Percentiles rank a stretch among this genome's conserved stretches.
These are phyloP conservation scores for Sclerotinia subarctica DNA, from an alignment of 2,329 filamentous ascomycete genomes.

Conservation along the genomic window DNA sequence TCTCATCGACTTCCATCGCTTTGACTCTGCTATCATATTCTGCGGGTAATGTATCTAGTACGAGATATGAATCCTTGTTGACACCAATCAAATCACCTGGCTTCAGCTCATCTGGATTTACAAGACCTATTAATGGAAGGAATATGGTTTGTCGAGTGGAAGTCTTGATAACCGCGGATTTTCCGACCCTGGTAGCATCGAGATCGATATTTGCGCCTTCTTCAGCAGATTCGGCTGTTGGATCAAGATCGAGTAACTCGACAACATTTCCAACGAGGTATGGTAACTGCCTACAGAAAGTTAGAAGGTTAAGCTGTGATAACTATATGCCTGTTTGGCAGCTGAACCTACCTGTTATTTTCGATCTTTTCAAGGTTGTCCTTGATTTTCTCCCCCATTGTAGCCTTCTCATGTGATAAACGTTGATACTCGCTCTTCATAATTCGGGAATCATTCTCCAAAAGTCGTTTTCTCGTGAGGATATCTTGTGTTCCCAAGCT, in stretches of 20 bases:
- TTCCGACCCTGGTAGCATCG: constrained; percentile 93
- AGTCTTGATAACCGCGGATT: constrained; percentile 99
- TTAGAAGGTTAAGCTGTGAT: constrained; percentile 19
- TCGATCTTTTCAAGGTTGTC: constrained; percentile 99
- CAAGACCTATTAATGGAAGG: constrained; percentile 91
- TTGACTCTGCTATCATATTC: constrained; percentile 99
- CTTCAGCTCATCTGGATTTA: constrained; percentile 92
- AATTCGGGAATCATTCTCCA: constrained; percentile 97
- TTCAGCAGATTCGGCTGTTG: constrained; percentile 90
- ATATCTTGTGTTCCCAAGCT: constrained; percentile 93
- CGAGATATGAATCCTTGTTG: constrained; percentile 98
- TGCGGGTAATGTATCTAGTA: constrained; percentile 91
- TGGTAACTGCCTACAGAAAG: constrained; percentile 73
- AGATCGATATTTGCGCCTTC: constrained; percentile 98
- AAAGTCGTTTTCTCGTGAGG: constrained; percentile 79
- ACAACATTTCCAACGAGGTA: constrained; percentile 99
- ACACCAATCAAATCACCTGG: constrained; percentile 96
- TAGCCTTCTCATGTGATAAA: constrained; percentile 88
- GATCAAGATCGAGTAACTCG: constrained; percentile 93
- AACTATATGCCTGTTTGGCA: not conserved
- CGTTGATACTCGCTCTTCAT: constrained; percentile 98
- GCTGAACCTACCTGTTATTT: constrained; percentile 76
- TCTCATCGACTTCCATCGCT: constrained; percentile 99
- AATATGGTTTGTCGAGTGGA: constrained; percentile 99
- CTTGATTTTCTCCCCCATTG: constrained; percentile 99